Evolutionary conservation across 805 yeast species (phyloP).

Genomic region (Candida michaelii): DNA sequence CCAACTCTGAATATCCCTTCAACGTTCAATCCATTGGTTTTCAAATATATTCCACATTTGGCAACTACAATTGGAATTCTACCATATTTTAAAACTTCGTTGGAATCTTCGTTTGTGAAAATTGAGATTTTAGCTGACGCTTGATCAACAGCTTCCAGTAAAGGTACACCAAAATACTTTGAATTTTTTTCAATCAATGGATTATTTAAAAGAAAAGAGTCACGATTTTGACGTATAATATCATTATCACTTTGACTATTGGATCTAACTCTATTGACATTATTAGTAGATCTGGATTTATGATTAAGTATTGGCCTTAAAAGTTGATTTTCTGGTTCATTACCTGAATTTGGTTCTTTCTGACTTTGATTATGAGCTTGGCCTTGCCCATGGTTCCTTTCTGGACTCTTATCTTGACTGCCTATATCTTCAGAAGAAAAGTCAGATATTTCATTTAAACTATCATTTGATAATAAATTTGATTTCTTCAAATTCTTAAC

Average conservation of each 20-base stretch:
- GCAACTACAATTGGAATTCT: constrained; percentile 93
- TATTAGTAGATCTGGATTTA: constrained; percentile 51
- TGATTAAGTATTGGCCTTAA: constrained; percentile 50
- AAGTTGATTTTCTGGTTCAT: constrained; percentile 20
- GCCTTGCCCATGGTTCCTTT: too few relatives aligned
- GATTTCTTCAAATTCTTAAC: constrained; percentile 43
- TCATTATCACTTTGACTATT: constrained; percentile 22
- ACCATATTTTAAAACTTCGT: constrained; percentile 76
- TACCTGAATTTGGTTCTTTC: neutral
- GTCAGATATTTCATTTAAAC: constrained; percentile 34
- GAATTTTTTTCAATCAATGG: constrained; percentile 45
- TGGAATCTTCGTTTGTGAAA: constrained; percentile 50
- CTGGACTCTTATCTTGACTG: neutral
- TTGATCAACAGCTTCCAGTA: constrained; percentile 64
- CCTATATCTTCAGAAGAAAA: constrained; percentile 11
- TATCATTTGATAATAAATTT: constrained; percentile 36
- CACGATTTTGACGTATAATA: constrained; percentile 46
- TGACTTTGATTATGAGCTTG: constrained; percentile 7
- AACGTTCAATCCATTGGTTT: constrained; percentile 70
- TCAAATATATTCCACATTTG: constrained; percentile 84
- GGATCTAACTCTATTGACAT: constrained; percentile 39
- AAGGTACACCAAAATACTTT: constrained; percentile 76
- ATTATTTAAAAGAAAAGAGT: constrained; percentile 47
- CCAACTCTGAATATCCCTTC: constrained; percentile 94
- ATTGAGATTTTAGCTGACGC: constrained; percentile 79